Base-by-base conservation (phyloP, 306 rosid genomes). In the Vigna mungo region DNA sequence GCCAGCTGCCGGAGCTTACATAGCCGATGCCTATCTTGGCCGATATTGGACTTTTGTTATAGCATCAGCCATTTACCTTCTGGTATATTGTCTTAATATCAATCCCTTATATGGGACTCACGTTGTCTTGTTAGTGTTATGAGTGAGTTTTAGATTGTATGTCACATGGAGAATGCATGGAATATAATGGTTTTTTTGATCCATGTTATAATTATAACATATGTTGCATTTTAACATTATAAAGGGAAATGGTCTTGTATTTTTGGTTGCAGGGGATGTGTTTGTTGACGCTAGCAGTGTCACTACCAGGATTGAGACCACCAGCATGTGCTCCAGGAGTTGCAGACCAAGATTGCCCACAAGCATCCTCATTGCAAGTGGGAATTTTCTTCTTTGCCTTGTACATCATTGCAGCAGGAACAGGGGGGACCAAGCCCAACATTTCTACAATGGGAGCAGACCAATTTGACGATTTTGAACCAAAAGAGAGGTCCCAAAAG, bases 341-440 rank as follows among this genome's bases (percentile, higher is more conserved):
- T 5, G 73, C 49, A 61, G 74, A 18, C 14, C 80, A 70, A 18
- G 78, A 70, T 32, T 91, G 97, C 59, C 55, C 36, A 10, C 60
- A 34, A 72, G 89, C 98, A 25, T 74, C 96, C 0, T 58, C 86
- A 69, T 78, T 88, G 51, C 96, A 91, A 77, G 63, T 80, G 44
- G 93, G 88, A 2, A 71, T 91, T 18, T 89, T 93, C 84, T 93
- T 82, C 59, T 46, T 71, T 61, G 95, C 92, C 17, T 49, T 91
- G 16, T 91, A 91, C 87, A 85, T 79, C 47, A 81, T 90, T 37
- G 97, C 98, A 68, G 14, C 68, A 39, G 98, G 96, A 71, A 88
- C 96, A n/a, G 96, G 92, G 0, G 98, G 97, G 3, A 93, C 96
- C 60, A 93, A 91, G 72, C 91, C 98, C 74, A 91, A 90, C 84